Evolutionary conservation across 192 early-diverging fungal genomes (phyloP), one percentile per base, ranked within the genome.

Genomic region (Coemansia sp.): DNA sequence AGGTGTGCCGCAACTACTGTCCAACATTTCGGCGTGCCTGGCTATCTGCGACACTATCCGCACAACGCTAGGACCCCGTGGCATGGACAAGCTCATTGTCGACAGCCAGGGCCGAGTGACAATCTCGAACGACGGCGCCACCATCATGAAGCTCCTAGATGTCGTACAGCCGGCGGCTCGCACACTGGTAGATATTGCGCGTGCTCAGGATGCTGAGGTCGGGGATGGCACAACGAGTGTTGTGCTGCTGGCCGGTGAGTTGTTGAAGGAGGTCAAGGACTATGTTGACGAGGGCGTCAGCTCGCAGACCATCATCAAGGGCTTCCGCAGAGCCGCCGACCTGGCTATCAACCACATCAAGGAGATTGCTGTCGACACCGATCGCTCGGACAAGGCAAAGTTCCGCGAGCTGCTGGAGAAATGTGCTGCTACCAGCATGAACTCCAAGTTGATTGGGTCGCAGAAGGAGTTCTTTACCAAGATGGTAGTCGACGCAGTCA

Each of bases 71-170:
- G 97, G 97, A 46, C 97, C 97, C 38, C 88, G 96, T 64, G 97
- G 97, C 62, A 99, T 99, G 97, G 97, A 99, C 80, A 99, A 99
- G 86, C 86, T 99, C 53, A 98, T 99, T 67, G 95, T 98, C 48
- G 95, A 97, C 75, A 87, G 87, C 61, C 92, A 91, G 73, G 92
- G 91, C 92, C 86, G 68, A 60, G 95, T 96, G 34, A 98, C 96
- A 13, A 98, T 98, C 72, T 98, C 96, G 29, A 99, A 99, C 79
- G 97, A 99, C 83, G 97, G 97, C 50, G 97, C 97, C 2, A 99
- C 97, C 12, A 99, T 99, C 76, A 91, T 99, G 89, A 94, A 92
- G 84, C 85, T 98, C 53, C 84, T 99, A 65, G 97, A 99, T 74
- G 94, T 99, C 69, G 95, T 97, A 36, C 97, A 99, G 80, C 97